A percentile compares a stretch with the other conserved stretches of the same genome.
Conservation (phyloP, 1,284 basidiomycete genomes). For the Rhodotorula sp. region DNA sequence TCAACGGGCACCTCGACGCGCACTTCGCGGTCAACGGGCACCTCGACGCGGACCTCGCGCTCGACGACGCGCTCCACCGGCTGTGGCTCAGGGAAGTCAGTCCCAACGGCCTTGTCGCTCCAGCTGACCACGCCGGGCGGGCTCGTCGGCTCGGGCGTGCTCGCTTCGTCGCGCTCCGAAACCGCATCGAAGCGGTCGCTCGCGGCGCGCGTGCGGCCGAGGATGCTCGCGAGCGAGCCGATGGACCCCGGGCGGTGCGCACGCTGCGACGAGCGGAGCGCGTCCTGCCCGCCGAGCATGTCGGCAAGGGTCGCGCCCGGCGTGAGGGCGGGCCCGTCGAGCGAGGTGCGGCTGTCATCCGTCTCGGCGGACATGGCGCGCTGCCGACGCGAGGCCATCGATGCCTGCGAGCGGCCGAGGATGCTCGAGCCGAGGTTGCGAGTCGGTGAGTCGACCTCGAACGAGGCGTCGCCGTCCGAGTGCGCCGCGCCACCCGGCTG, state of each 20-base stretch:
- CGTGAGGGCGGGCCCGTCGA: conserved; percentile 15
- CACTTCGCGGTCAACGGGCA: background rate
- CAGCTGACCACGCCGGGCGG: conserved; percentile 26
- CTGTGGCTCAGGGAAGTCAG: conserved; percentile 55
- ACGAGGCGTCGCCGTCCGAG: conserved; percentile 17
- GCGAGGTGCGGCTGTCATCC: conserved; percentile 54
- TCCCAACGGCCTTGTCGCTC: conserved; percentile 36
- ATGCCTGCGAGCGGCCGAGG: background rate
- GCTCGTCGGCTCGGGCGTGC: background rate
- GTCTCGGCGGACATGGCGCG: conserved; percentile 2
- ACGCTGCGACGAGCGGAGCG: conserved; percentile 1
- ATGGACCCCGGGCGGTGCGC: conserved; percentile 21
- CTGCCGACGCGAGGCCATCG: background rate
- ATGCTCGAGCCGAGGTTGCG: conserved; percentile 7
- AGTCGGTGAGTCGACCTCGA: conserved; percentile 23
- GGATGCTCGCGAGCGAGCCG: conserved; percentile 28
- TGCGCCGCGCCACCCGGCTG: background rate
- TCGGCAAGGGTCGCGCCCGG: conserved; percentile 27
- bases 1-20: conserved; percentile 56
- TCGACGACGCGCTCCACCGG: conserved; percentile 47
- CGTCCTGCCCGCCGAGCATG: conserved; percentile 15
- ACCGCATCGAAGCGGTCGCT: conserved; percentile 30
- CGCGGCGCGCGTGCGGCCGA: conserved; percentile 10
- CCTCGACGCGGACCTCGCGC: conserved; percentile 29
- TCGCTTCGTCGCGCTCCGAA: conserved; percentile 14